A percentile compares a stretch with the other conserved stretches of the same genome.
Evolutionary conservation across 2,329 filamentous ascomycete genomes (phyloP).

Genomic region (Pseudofabraea citricarpa): DNA sequence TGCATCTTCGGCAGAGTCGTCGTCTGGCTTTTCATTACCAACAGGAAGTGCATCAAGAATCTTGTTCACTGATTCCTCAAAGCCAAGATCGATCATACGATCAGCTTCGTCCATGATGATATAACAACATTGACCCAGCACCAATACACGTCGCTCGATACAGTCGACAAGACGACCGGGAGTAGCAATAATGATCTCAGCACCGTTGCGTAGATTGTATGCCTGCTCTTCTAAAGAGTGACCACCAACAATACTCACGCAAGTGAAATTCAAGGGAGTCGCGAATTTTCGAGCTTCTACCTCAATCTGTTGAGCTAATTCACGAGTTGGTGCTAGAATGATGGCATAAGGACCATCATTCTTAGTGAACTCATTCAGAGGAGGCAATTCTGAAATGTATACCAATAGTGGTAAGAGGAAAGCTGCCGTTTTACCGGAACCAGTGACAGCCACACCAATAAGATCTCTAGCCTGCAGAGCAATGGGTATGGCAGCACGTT

Average conservation of each 20-base stretch:
- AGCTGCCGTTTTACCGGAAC: slow-evolving; percentile 96
- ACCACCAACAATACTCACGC: slow-evolving; percentile 96
- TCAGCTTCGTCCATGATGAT: slow-evolving; percentile 99
- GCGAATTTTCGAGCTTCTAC: slow-evolving; percentile 91
- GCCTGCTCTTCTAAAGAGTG: slow-evolving; percentile 93
- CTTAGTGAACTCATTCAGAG: slow-evolving; percentile 78
- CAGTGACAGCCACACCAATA: slow-evolving; percentile 97
- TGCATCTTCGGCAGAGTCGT: slow-evolving; percentile 82
- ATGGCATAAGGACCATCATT: slow-evolving; percentile 97
- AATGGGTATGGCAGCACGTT: slow-evolving; percentile 92
- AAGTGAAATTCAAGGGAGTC: slow-evolving; percentile 82
- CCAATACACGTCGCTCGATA: slow-evolving; percentile 86
- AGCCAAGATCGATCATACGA: slow-evolving; percentile 97
- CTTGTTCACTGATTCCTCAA: slow-evolving; percentile 96
- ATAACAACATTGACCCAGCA: slow-evolving; percentile 95
- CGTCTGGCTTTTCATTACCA: slow-evolving; percentile 90
- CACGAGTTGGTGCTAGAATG: slow-evolving; percentile 91
- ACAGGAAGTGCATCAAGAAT: slow-evolving; percentile 93
- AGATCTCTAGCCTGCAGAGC: slow-evolving; percentile 88
- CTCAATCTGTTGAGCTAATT: slow-evolving; percentile 96
- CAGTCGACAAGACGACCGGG: slow-evolving; percentile 96
- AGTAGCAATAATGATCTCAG: slow-evolving; percentile 97
- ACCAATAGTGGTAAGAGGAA: slow-evolving; percentile 89
- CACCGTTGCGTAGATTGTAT: slow-evolving; percentile 83
- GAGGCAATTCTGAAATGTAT: slow-evolving; percentile 88